Evolutionary conservation across 2,329 filamentous ascomycete species (phyloP), one percentile per base, ranked within the genome.

Genomic region (Cryphonectria parasitica): DNA sequence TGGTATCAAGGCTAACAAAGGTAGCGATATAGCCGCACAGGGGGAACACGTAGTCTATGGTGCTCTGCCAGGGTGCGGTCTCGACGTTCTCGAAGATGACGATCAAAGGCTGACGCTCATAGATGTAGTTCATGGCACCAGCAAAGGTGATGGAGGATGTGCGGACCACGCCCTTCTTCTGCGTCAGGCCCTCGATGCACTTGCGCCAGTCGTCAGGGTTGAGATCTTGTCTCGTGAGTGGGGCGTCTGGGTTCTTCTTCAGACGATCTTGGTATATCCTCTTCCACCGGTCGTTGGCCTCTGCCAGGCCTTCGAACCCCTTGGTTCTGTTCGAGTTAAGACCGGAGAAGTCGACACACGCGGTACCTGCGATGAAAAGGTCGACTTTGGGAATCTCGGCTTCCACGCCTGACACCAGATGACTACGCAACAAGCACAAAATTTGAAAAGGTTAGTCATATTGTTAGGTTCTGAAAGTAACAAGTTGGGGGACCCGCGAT

Each of bases 51-150:
- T 77, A 71, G 0, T 76, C 70, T n/a, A 81, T 78, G 49, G 89
- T 85, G 4, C 82, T 75, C 0, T 80, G 69, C 90, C 91, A 95
- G 0, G 89, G 87, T 0, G 89, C 88, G 11, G 75, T 79, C 1
- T 76, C 77, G 1, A 95, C 90, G 75, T 96, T 95, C 78, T 95
- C 93, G 2, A 94, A 79, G 17, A 95, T 83, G 11, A 94, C 83
- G 15, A 94, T 82, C 1, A 83, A 84, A 0, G 92, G 92, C 0
- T 84, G 80, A 25, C 25, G 83, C 0, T 84, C 85, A 45, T 80
- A 68, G 43, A 77, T 74, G 54, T 76, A 74, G 28, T 73, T 74
- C 22, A 78, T 43, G 0, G 74, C 73, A 0, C 74, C 72, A 0
- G 77, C 75, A 61, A 78, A 77, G 0, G 76, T 78, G n/a, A 72